Evolutionary conservation across 2,329 filamentous ascomycete genomes (phyloP), one percentile per base, ranked within the genome.

Genomic region (Ophiostoma triangulosporum): DNA sequence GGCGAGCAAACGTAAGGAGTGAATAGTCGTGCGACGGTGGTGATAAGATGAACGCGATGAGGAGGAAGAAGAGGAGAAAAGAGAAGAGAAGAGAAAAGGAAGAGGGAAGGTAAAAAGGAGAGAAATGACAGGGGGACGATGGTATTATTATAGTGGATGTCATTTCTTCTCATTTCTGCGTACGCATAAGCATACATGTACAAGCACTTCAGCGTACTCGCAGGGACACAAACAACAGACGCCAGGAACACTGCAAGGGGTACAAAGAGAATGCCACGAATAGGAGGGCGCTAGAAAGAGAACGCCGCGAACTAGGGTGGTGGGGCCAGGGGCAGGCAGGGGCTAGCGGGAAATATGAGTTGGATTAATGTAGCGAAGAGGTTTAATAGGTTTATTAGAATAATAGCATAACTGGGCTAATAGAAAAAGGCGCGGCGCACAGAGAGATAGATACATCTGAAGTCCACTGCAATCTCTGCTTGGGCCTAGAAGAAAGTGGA

Each of bases 1-100:
- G 50, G 40, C 15, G 48, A 54, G 35, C 38, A 48, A 50, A 45
- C 38, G 27, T 36, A 53, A 51, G 33, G 49, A 56, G 48, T 49
- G 52, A 50, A 53, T 31, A 40, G 45, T 48, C 27, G 17, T 48
- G 20, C 51, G 45, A 53, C 38, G 17, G 17, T 35, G 29, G 31
- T 24, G 22, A 26, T 48, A 55, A 56, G 50, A 33, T 49, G 26
- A 40, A 56, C 40, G 35, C 20, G 43, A 15, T 48, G 27, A 29
- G 29, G 26, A 52, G 33, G 32, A 49, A 32, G 11, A 36, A 24
- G 36, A 40, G 9, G 17, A 40, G 11, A 22, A 20, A 22, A 15
- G 15, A 35, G 38, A 38, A 9, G 29, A 29, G 31, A 32, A 32
- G 22, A 27, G 20, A 35, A 20, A 27, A 26, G 27, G 40, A 20